Evolutionary conservation across 257 asterid genomes (phyloP).

Genomic region (Penstemon davidsonii): DNA sequence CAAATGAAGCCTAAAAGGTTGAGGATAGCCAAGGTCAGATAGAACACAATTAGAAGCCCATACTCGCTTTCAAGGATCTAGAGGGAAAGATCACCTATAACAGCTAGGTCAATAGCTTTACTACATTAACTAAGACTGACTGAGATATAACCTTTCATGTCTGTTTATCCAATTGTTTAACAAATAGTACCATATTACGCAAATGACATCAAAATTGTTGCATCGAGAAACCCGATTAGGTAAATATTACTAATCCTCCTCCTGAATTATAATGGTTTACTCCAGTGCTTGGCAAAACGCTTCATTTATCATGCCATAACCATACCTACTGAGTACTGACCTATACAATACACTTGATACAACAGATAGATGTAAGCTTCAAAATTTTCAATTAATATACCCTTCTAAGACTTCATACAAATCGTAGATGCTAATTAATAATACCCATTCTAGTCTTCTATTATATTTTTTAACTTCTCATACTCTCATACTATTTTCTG

Average conservation of each 20-base stretch:
- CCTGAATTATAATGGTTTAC: neutral
- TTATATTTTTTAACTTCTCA: neutral
- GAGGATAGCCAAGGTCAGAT: too few species aligned
- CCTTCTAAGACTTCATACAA: neutral
- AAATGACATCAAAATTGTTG: neutral
- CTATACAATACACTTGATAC: neutral
- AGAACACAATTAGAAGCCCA: neutral
- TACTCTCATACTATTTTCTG: neutral
- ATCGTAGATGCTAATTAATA: too few species aligned
- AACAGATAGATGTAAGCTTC: neutral
- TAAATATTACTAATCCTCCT: neutral
- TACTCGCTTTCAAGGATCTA: neutral
- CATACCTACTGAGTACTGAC: neutral
- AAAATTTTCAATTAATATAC: neutral
- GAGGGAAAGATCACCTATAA: neutral
- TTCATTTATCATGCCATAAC: neutral
- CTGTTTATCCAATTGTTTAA: too few species aligned
- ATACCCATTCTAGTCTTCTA: too few species aligned
- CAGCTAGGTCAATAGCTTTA: slow-evolving; percentile 1
- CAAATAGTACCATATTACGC: too few species aligned
- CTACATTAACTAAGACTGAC: too few species aligned
- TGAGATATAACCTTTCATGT: too few species aligned
- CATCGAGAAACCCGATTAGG: neutral
- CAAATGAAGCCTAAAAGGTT: too few species aligned
- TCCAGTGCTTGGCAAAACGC: neutral